Percentiles rank a stretch among this genome's conserved stretches.
phyloP scores from a whole-genome alignment of 2,329 filamentous ascomycete genomes.

The Aspergillus felis region DNA sequence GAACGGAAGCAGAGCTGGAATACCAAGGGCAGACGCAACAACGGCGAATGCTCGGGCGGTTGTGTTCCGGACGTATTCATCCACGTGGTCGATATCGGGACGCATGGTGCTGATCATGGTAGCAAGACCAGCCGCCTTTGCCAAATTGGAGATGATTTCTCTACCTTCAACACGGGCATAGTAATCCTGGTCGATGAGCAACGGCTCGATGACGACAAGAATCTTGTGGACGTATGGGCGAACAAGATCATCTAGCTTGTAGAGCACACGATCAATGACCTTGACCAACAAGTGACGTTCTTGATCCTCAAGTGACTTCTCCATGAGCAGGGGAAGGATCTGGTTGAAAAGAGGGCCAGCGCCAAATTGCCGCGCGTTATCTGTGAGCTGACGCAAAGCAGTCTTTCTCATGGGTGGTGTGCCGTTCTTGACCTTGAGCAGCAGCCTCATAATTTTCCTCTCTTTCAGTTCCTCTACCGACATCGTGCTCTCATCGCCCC shows the following conservation, averaged over 20 bases:
- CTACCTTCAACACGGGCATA: constrained; percentile 97
- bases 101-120: constrained; percentile 99
- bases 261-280: constrained; percentile 96
- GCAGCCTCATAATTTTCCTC: constrained; percentile 93
- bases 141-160: constrained; percentile 97
- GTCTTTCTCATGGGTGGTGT: constrained; percentile 99
- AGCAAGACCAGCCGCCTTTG: constrained; percentile 91
- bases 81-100: constrained; percentile 96
- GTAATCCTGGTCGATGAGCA: constrained; percentile 98
- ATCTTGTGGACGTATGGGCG: constrained; percentile 98
- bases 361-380: constrained; percentile 94
- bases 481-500: constrained; percentile 83
- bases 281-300: constrained; percentile 98
- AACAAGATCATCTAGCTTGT: constrained; percentile 96
- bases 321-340: constrained; percentile 94
- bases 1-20: constrained; percentile 92
- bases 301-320: constrained; percentile 95
- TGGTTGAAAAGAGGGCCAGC: constrained; percentile 94
- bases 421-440: constrained; percentile 98
- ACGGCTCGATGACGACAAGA: constrained; percentile 94
- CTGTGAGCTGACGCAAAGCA: constrained; percentile 90
- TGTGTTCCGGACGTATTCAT: constrained; percentile 97
- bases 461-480: constrained; percentile 96
- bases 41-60: constrained; percentile 96
- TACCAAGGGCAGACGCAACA: constrained; percentile 91